Evolutionary conservation across 2,329 filamentous ascomycete genomes (phyloP), one percentile per base, ranked within the genome.

Genomic region (Aspergillus caelatus): DNA sequence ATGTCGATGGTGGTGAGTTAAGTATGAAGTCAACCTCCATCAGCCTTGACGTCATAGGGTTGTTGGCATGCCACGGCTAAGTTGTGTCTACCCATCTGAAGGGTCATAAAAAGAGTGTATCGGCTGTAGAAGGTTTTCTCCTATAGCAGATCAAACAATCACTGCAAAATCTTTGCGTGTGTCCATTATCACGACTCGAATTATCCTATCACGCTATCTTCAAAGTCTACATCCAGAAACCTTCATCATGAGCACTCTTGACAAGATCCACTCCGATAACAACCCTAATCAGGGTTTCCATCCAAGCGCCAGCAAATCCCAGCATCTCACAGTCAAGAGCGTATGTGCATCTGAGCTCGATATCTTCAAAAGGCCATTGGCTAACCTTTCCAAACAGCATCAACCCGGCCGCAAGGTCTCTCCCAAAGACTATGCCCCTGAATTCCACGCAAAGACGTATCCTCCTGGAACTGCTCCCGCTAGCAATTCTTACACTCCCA

Each of bases 401-500:
- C 82, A 87, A 72, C 84, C 85, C 4, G 89, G 89, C 58, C 80
- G 83, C 68, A 83, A 86, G 65, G 83, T 87, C 62, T 85, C 85
- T 70, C 76, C 76, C n/a, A 67, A 70, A 14, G 79, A 82, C 66
- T 86, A 87, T 68, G 88, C 77, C 14, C 87, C 87, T 23, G 89
- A 91, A 71, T 93, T 91, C 80, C 80, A 84, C 70, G 84, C 86
- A 28, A 68, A 92, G 74, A 84, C 83, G 1, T 78, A 88, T 41
- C 83, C 88, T 0, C 78, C 89, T 0, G 90, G 90, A 63, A 85
- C 86, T 4, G 90, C 90, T 0, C 90, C 90, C 1, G 66, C 77
- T 1, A 73, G 77, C 46, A 74, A 82, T 57, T 85, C 85, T 16
- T 84, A 80, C 78, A 68, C 69, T 12, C 81, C 82, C 32, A 82